Base-by-base conservation (phyloP, 2,329 filamentous ascomycete species). In the Domatiomyces globalis region DNA sequence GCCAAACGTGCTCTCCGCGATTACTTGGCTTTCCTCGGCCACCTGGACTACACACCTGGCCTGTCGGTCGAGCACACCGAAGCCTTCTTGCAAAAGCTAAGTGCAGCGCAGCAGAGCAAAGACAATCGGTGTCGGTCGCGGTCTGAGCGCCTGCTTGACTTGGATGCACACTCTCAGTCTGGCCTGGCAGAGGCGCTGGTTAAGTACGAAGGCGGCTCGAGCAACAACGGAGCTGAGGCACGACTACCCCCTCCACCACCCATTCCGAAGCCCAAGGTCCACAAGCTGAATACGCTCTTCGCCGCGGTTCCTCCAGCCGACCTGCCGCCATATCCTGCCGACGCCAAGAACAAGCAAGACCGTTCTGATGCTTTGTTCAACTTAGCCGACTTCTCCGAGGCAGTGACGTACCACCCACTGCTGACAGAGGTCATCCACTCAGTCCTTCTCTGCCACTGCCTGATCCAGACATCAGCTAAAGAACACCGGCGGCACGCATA, bases 401-500 rank as follows among this genome's bases (percentile, higher is more conserved):
- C 76, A 43, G 74, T 86, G 25, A 92, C 85, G 1, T 92, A 87
- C 63, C 87, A 94, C 61, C 87, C 87, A 0, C 74, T 92, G 7
- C 73, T 94, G 9, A 80, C 80, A 5, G 87, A 94, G 29, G 84
- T 84, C 1, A 75, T 94, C 0, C 86, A 94, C 65, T 83, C 81
- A 4, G 68, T 92, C 1, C 78, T 94, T 7, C 76, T 94, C 43
- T 84, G 82, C 58, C 87, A 94, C 66, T 78, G 78, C n/a, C 77
- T 94, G 8, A 69, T 86, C 6, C 86, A 90, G 66, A 94, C 87
- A 0, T 84, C 85, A 0, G 66, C 78, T 9, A 87, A 84, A 60
- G 86, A 92, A 64, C 76, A 89, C 33, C 78, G 81, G 48, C 84
- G 86, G 36, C 85, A 92, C 63, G 85, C 85, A 0, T 76, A 87